Conservation (phyloP, 2,329 filamentous ascomycete species). For the Sporothrix inflata region DNA sequence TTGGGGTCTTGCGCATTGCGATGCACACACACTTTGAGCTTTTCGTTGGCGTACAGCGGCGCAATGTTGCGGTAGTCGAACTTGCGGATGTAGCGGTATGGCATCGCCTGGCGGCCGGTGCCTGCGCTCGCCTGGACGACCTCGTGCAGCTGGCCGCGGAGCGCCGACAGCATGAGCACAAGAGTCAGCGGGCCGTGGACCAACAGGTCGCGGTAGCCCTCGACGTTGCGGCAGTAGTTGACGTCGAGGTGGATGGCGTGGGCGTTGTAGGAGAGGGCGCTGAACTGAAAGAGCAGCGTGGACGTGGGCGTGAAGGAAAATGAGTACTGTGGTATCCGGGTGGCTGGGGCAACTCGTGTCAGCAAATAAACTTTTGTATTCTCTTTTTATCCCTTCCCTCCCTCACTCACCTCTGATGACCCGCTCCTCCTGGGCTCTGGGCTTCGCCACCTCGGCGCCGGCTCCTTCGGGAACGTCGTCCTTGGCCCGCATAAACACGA, state of each 20-base stretch:
- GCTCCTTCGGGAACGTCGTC: constrained; percentile 26
- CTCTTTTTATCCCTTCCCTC: background rate
- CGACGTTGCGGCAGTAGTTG: constrained; percentile 67
- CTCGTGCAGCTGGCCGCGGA: constrained; percentile 54
- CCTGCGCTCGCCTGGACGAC: constrained; percentile 29
- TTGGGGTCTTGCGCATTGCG: constrained; percentile 46
- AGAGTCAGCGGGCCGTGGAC: constrained; percentile 87
- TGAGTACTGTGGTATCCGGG: constrained; percentile 43
- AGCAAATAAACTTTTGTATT: background rate
- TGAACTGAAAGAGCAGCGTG: constrained; percentile 84
- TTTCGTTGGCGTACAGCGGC: constrained; percentile 76
- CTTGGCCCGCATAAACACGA: constrained; percentile 57
- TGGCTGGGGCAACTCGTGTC: constrained; percentile 37
- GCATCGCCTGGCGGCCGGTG: constrained; percentile 33
- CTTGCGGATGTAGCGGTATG: constrained; percentile 47
- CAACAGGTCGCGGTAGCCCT: constrained; percentile 74
- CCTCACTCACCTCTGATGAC: constrained; percentile 12
- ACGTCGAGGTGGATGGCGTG: constrained; percentile 87
- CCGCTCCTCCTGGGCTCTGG: background rate
- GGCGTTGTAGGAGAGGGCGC: constrained; percentile 87
- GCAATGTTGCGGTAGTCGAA: constrained; percentile 82
- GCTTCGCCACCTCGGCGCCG: background rate
- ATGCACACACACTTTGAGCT: constrained; percentile 70
- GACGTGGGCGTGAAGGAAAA: constrained; percentile 67
- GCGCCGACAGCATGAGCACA: constrained; percentile 71